Evolutionary conservation across 176 grass and related monocot species (phyloP).

Genomic region (Saccharum spontaneum): DNA sequence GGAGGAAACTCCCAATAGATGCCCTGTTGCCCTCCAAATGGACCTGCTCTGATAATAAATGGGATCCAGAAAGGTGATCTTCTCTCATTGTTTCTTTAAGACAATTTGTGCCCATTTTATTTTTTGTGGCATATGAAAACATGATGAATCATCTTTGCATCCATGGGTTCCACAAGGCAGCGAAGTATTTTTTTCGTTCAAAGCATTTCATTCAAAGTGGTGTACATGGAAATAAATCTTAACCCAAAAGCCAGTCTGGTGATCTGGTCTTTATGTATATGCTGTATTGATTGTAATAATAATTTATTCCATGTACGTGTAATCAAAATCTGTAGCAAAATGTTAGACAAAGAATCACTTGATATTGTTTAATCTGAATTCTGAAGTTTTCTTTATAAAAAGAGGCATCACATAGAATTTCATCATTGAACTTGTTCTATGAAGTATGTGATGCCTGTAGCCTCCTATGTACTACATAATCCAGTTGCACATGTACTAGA

Average conservation of each 20-base stretch:
- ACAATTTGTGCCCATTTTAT: neutral
- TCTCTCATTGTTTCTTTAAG: slow-evolving; percentile 11
- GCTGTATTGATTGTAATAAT: neutral
- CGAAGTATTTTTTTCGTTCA: neutral
- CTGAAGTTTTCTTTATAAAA: neutral
- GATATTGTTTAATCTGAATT: neutral
- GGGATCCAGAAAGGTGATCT: slow-evolving; percentile 79
- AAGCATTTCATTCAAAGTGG: neutral
- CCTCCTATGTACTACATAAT: neutral
- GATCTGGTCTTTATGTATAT: neutral
- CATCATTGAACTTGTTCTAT: neutral
- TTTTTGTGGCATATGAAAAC: neutral
- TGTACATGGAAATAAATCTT: neutral
- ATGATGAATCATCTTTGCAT: slow-evolving; percentile 4
- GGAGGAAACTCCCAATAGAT: slow-evolving; percentile 80
- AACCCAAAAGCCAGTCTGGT: neutral
- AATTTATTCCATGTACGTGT: slow-evolving; percentile 6
- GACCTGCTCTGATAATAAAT: slow-evolving; percentile 87
- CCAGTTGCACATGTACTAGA: neutral
- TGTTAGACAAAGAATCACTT: neutral
- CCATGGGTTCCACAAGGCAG: neutral
- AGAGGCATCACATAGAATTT: neutral
- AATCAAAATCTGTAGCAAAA: slow-evolving; percentile 18
- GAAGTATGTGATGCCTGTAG: neutral
- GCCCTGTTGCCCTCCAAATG: slow-evolving; percentile 83